Evolutionary conservation across 179 eudicot genomes (phyloP).

Genomic region (Nepenthes alata): DNA sequence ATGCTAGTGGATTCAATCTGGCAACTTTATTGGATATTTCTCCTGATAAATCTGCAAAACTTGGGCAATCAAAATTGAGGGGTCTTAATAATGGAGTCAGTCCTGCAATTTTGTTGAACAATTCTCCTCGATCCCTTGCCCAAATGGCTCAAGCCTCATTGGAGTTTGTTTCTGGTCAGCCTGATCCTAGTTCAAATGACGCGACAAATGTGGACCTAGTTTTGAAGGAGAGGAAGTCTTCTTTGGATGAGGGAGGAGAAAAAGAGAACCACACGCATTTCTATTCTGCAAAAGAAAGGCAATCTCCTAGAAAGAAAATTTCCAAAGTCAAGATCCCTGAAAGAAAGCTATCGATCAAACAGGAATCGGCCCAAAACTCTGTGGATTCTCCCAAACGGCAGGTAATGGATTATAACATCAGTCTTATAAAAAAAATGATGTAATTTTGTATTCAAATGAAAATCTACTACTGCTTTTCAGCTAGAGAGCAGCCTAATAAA

Average conservation of each 20-base stretch:
- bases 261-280: constrained; percentile 25
- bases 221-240: constrained; percentile 4
- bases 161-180: constrained; percentile 16
- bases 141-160: constrained; percentile 20
- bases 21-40: constrained; percentile 8
- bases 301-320: constrained; percentile 13
- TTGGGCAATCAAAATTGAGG: constrained; percentile 14
- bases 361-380: constrained; percentile 23
- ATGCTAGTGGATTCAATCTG: constrained; percentile 1
- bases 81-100: constrained; percentile 4
- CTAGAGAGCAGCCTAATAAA: constrained; percentile 14
- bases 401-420: constrained; percentile 15
- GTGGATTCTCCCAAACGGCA: constrained; percentile 25
- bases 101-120: constrained; percentile 8
- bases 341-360: constrained; percentile 29
- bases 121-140: constrained; percentile 19
- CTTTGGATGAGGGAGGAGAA: constrained; percentile 18
- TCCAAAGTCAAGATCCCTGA: constrained; percentile 15
- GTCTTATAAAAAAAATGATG: too few relatives aligned
- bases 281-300: constrained; percentile 17
- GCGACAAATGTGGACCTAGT: constrained; percentile 6
- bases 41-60: constrained; percentile 10
- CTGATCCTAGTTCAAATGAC: constrained; percentile 1
- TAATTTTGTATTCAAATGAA: background rate
- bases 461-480: constrained; percentile 20